Percentiles rank a stretch among this genome's conserved stretches.
Evolutionary conservation across 225 moss, liverwort and hornwort genomes (phyloP).

Genomic region (Climacium dendroides): DNA sequence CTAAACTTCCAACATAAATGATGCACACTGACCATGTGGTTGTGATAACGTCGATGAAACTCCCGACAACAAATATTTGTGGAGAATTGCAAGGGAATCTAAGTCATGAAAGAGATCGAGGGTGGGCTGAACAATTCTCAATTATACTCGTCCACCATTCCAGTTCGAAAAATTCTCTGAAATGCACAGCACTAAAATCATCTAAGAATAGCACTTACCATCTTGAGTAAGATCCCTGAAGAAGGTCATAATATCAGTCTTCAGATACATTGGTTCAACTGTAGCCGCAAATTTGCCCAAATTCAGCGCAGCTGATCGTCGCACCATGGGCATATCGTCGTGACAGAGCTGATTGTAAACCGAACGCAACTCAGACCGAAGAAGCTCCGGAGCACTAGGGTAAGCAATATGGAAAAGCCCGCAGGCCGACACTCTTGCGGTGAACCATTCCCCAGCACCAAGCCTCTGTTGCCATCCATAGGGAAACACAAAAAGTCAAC

Average conservation of each 20-base stretch:
- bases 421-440: slow-evolving; percentile 86
- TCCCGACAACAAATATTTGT: neutral
- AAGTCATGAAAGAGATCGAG: neutral
- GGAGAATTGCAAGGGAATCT: neutral
- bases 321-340: slow-evolving; percentile 98
- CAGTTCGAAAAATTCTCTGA: neutral
- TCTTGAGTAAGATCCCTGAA: slow-evolving; percentile 89
- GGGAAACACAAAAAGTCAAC: neutral
- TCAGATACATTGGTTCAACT: slow-evolving; percentile 73
- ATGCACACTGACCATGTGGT: neutral
- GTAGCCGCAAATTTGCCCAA: slow-evolving; percentile 93
- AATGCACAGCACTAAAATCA: neutral
- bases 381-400: slow-evolving; percentile 93
- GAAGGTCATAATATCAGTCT: slow-evolving; percentile 86
- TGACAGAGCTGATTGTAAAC: slow-evolving; percentile 96
- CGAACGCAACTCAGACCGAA: slow-evolving; percentile 83
- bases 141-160: neutral
- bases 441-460: slow-evolving; percentile 98
- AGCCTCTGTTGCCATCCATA: slow-evolving; percentile 50
- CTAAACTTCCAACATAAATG: neutral
- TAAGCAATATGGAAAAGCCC: slow-evolving; percentile 95
- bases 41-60: neutral
- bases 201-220: slow-evolving; percentile 16
- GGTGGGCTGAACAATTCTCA: neutral
- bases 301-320: slow-evolving; percentile 87